These are phyloP conservation scores for Rutidosis leptorrhynchoides DNA, from an alignment of 129 eudicot species.

Conservation along the genomic window DNA sequence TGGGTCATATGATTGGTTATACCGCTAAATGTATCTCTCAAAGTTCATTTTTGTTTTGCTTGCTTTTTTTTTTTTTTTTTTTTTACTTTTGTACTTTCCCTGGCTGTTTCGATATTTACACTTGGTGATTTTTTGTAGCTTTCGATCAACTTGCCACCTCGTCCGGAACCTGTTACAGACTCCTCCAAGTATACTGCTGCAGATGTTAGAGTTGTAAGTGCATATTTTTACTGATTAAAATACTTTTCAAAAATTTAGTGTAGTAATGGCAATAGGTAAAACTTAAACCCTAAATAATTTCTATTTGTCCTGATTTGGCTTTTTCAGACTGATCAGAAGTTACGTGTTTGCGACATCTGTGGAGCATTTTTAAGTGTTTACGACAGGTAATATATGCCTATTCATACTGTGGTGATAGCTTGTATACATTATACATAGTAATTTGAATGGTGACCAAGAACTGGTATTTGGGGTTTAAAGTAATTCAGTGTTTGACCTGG, in stretches of 20 bases:
- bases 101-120: background rate
- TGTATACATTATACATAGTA: constrained; percentile 13
- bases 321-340: constrained; percentile 94
- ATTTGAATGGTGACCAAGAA: constrained; percentile 31
- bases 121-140: constrained; percentile 5
- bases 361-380: constrained; percentile 98
- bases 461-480: constrained; percentile 61
- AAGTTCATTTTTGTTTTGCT: background rate
- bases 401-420: background rate
- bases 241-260: background rate
- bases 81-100: background rate
- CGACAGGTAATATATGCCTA: constrained; percentile 60
- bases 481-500: constrained; percentile 90
- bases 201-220: constrained; percentile 97
- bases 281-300: background rate
- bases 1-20: background rate
- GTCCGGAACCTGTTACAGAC: constrained; percentile 74
- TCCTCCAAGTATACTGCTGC: constrained; percentile 87
- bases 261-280: background rate
- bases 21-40: background rate
- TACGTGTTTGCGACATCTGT: constrained; percentile 98
- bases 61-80: background rate
- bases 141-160: constrained; percentile 59
- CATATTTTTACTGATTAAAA: background rate
- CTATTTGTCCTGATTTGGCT: background rate